Evolutionary conservation across 1,284 basidiomycete species (phyloP), one percentile per base, ranked within the genome.

Genomic region (Puccinia novopanici): DNA sequence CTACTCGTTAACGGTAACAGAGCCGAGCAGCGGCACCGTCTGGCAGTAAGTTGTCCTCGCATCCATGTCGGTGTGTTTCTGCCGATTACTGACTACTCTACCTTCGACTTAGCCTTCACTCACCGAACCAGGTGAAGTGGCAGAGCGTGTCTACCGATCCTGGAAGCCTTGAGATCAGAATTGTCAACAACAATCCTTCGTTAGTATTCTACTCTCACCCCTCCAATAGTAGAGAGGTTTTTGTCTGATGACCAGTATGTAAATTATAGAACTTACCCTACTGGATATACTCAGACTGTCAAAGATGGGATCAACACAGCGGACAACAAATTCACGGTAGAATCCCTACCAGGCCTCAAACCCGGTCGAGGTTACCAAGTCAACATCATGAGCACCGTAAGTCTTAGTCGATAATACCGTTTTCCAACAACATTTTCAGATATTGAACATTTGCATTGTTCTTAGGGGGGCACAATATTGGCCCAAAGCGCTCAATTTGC

Each of bases 221-320:
- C 10, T n/a, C 42, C 9, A 27, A n/a, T 40, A 17, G 15, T 37
- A n/a, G 2, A 50, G 15, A 54, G 40, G 37, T 22, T 57, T 2
- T 40, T 13, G 17, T 57, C 50, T 70, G 1, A 48, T 48, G n/a
- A 24, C 13, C 42, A 19, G 15, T 45, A 45, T 45, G 15, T 45
- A 15, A 6, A 19, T 59, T n/a, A 30, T n/a, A 78, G 75, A 24
- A 57, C 65, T 42, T 78, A 68, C 65, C 75, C 75, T 19, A 68
- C 75, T 45, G 65, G 75, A 34, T 70, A 68, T 22, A 78, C 57
- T 78, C 63, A 42, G 52, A 70, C 40, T 24, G 37, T 78, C 30
- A 78, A 78, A 59, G 75, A 78, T 70, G 75, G 75, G 22, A 78
- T 78, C 42, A 68, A 68, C 52, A 78, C 75, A 37, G 63, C 75